Percentiles rank a stretch among this genome's conserved stretches.
phyloP scores from a whole-genome alignment of 176 grass and related monocot genomes.

The Aegilops tauschii region DNA sequence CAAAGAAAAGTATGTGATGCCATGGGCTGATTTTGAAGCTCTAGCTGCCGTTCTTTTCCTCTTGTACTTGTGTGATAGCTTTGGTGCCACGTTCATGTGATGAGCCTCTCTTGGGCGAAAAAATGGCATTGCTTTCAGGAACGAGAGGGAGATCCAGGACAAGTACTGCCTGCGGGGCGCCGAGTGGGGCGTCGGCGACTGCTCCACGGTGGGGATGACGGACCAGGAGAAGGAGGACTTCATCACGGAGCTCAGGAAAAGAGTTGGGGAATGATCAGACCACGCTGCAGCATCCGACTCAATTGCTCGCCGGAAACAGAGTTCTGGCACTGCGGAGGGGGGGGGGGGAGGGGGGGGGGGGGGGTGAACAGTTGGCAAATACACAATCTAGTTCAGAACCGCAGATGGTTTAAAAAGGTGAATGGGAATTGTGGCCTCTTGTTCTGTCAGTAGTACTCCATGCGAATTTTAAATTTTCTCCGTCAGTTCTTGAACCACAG shows the following conservation, averaged over 20 bases:
- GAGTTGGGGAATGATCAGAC: conserved; percentile 35
- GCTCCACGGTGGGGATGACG: conserved; percentile 89
- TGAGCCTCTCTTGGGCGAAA: neutral
- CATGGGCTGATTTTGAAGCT: neutral
- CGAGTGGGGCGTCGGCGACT: conserved; percentile 91
- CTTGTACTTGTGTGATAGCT: neutral
- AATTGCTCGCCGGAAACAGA: neutral
- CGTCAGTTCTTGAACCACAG: neutral
- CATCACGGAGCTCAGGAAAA: conserved; percentile 73
- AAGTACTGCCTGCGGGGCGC: conserved; percentile 97
- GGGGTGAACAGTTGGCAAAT: no score
- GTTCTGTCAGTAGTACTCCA: neutral
- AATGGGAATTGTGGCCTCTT: neutral
- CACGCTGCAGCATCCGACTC: neutral
- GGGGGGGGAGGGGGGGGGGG: no score
- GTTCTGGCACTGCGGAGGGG: neutral
- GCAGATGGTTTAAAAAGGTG: neutral
- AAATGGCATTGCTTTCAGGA: conserved; percentile 36
- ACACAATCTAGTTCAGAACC: neutral
- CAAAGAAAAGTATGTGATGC: conserved; percentile 47
- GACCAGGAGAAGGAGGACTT: conserved; percentile 89
- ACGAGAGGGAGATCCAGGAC: conserved; percentile 71
- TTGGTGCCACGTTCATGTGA: neutral
- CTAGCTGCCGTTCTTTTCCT: neutral
- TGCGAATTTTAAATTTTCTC: neutral